Evolutionary conservation across 2,329 filamentous ascomycete genomes (phyloP), one percentile per base, ranked within the genome.

Genomic region (Neocucurbitaria cava): DNA sequence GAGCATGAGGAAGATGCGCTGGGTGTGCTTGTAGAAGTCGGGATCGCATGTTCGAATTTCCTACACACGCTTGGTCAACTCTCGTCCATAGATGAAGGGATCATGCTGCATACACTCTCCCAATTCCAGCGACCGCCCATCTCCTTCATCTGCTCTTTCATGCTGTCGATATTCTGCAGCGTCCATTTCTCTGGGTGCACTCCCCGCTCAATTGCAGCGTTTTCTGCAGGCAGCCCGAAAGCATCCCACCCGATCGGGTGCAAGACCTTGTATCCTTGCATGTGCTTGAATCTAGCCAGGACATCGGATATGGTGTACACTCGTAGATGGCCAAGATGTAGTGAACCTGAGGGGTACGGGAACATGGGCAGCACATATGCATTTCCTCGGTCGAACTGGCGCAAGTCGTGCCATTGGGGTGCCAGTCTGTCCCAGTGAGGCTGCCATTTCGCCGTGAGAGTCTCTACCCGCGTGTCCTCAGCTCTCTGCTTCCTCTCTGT

Each of bases 191-290:
- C 88, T 1, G 92, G 92, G 68, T 90, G 85, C 56, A 94, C 83
- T 11, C 91, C 90, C 58, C 89, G 82, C 76, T 96, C 91, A 52
- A 96, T 89, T 8, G 92, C 92, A 17, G 92, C 92, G 77, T 96
- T 96, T 76, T 96, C 92, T 39, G 92, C 92, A 10, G 92, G 92
- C 51, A 96, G 79, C 1, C 92, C 92, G 77, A 96, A 96, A 5
- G 91, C 90, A 80, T 96, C 92, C 92, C 92, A 96, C 10, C 92
- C 92, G 84, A 96, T 96, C n/a, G 92, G 91, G 60, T 96, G 85
- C 48, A 96, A 76, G 28, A 96, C 91, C 50, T 89, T 78, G 62
- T 87, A 82, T 15, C 92, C 92, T 63, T 88, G 86, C 78, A 96
- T 87, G 23, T 83, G 84, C 66, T 88, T 86, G 70, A 88, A 96